Evolutionary conservation across 2,329 filamentous ascomycete genomes (phyloP), one percentile per base, ranked within the genome.

Genomic region (Dactylellina leptospora): DNA sequence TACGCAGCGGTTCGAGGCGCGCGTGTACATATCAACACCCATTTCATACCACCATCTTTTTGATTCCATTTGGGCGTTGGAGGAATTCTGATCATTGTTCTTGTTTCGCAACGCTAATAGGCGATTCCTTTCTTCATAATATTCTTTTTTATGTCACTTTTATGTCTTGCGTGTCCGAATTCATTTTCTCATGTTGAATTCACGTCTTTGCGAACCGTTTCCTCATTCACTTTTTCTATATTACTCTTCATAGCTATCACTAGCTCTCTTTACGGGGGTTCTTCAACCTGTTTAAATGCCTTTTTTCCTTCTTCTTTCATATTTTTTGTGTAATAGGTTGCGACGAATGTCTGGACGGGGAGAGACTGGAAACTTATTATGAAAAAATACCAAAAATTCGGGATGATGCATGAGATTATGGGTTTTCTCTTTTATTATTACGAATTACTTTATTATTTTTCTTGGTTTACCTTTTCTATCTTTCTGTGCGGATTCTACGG

Each of bases 51-150:
- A 23, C 18, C 22, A 45, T 56, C 40, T 25, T 33, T 55, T 45
- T 48, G 38, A 25, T 70, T 70, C 45, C 58, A 61, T 63, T 45
- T 58, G 66, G 64, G 66, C 66, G 66, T 71, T 71, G 66, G 66
- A 71, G 66, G 66, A 53, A 58, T 48, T 71, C 25, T 71, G 66
- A 56, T 27, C 36, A 27, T 56, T 64, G 16, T 44, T 45, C 45
- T 51, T 62, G 10, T 16, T 33, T 30, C 22, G 42, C 22, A 9
- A 22, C 54, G 13, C 5, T 33, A 33, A 33, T 33, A 11, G 28
- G 5, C 30, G 5, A n/a, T 51, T 51, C 3, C 30, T 6, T 47
- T 23, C 23, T 3, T 47, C 5, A 47, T 23, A 22, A 27, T 28
- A 28, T 48, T 48, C 25, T 48, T 48, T 23, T 25, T 28, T 28